Percentiles rank a stretch among this genome's conserved stretches.
Evolutionary conservation across 306 rosid genomes (phyloP).

Genomic region (Fragaria vesca): DNA sequence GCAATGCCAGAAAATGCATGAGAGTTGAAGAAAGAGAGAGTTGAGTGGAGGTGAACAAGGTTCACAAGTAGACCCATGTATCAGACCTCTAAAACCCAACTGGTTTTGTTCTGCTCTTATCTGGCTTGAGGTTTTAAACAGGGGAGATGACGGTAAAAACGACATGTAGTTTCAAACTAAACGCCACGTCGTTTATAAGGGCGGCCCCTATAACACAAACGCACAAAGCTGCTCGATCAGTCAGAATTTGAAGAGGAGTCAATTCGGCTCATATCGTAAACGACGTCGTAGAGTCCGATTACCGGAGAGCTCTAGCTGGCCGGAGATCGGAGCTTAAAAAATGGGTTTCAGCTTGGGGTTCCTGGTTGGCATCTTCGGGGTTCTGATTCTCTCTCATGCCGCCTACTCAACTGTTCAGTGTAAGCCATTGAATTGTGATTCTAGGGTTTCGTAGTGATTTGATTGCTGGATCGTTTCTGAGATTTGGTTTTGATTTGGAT

Average conservation of each 20-base stretch:
- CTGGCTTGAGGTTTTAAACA: not conserved
- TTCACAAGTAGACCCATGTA: conserved; percentile 14
- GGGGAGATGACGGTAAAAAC: not conserved
- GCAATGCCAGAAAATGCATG: not conserved
- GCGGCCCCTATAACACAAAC: not conserved
- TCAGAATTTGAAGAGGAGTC: not conserved
- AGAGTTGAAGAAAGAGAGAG: not conserved
- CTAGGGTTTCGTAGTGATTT: not conserved
- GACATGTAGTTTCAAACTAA: not conserved
- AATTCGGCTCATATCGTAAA: not conserved
- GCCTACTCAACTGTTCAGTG: conserved; percentile 77
- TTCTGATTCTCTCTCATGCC: conserved; percentile 61
- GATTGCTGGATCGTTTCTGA: not conserved
- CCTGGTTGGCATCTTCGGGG: conserved; percentile 55
- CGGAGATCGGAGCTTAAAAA: conserved; percentile 23
- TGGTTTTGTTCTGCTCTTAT: not conserved
- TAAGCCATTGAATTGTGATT: conserved; percentile 23
- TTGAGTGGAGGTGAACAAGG: not conserved
- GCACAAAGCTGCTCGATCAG: not conserved
- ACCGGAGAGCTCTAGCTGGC: conserved; percentile 17
- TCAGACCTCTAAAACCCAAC: not conserved
- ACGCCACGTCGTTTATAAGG: not conserved
- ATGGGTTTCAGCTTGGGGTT: conserved; percentile 36
- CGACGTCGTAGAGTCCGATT: conserved; percentile 17
- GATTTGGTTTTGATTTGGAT: conserved; percentile 21